Evolutionary conservation across 805 yeast species (phyloP).

Genomic region (Diddensiella transvaalensis): DNA sequence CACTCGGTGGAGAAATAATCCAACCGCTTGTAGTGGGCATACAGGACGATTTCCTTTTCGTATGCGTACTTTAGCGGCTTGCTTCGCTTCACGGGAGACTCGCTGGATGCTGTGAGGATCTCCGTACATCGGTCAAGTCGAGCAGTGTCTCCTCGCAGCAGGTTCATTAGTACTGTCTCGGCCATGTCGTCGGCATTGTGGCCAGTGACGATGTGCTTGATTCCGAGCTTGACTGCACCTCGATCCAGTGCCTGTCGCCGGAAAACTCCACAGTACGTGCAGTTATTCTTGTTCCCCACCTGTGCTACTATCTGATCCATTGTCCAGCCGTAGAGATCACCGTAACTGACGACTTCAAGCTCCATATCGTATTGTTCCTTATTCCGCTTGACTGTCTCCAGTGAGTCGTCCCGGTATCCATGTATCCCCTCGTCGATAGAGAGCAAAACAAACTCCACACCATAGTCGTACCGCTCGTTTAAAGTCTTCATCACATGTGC

Average conservation of each 20-base stretch:
- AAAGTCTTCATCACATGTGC: conserved; percentile 83
- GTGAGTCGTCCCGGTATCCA: conserved; percentile 95
- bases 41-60: conserved; percentile 94
- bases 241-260: conserved; percentile 95
- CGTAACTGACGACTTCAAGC: conserved; percentile 75
- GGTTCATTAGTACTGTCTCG: conserved; percentile 93
- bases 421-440: conserved; percentile 96
- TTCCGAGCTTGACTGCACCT: conserved; percentile 84
- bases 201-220: conserved; percentile 92
- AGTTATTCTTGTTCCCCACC: conserved; percentile 89
- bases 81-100: conserved; percentile 84
- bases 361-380: conserved; percentile 81
- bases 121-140: conserved; percentile 84
- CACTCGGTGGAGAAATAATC: conserved; percentile 98
- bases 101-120: conserved; percentile 76
- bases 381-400: conserved; percentile 94
- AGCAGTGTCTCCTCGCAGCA: conserved; percentile 93
- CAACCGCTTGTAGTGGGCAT: conserved; percentile 92
- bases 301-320: conserved; percentile 97
- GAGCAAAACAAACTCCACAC: conserved; percentile 74
- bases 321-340: conserved; percentile 91
- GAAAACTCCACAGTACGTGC: conserved; percentile 97
- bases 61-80: conserved; percentile 95
- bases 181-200: conserved; percentile 99
- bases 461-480: conserved; percentile 85